phyloP scores from a whole-genome alignment of 1,284 basidiomycete genomes.

The Cutaneotrichosporon mucoides region DNA sequence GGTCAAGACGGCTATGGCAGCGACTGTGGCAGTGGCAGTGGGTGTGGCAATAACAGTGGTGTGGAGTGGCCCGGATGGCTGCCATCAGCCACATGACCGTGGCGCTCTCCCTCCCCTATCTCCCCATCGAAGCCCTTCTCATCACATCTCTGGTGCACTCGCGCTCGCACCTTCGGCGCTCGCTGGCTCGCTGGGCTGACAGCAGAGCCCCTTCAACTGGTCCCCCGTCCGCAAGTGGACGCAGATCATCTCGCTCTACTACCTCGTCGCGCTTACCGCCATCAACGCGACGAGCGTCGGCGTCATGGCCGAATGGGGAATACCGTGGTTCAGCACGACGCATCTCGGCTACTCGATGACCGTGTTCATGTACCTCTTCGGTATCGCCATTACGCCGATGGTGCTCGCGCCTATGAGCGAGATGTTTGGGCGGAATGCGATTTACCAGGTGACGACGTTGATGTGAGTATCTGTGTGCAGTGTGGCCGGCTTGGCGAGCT shows the following conservation, averaged over 20 bases:
- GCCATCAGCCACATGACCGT: too few species aligned
- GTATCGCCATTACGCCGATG: slow-evolving; percentile 39
- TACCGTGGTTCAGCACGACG: slow-evolving; percentile 28
- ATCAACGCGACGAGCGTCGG: slow-evolving; percentile 29
- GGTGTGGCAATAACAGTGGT: too few species aligned
- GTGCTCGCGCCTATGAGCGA: slow-evolving; percentile 45
- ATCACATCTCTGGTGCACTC: too few species aligned
- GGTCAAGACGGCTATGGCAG: too few species aligned
- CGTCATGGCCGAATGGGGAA: slow-evolving; percentile 29
- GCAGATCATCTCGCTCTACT: slow-evolving; percentile 22
- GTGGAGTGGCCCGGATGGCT: too few species aligned
- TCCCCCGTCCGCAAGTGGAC: slow-evolving; percentile 24
- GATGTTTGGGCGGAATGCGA: slow-evolving; percentile 36
- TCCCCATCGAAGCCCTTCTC: too few species aligned
- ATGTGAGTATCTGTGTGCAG: slow-evolving; percentile 34
- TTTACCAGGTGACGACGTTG: slow-evolving; percentile 40
- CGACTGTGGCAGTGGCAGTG: too few species aligned
- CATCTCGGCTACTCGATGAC: slow-evolving; percentile 25
- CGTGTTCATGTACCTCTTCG: slow-evolving; percentile 31
- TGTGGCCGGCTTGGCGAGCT: too few species aligned
- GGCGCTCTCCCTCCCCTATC: too few species aligned
- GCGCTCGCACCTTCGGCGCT: too few species aligned
- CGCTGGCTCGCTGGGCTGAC: too few species aligned
- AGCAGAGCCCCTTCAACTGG: slow-evolving; percentile 44
- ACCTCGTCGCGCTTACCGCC: slow-evolving; percentile 30